These are phyloP conservation scores for Aegilops speltoides DNA, from an alignment of 176 grass and related monocot genomes.

Conservation along the genomic window DNA sequence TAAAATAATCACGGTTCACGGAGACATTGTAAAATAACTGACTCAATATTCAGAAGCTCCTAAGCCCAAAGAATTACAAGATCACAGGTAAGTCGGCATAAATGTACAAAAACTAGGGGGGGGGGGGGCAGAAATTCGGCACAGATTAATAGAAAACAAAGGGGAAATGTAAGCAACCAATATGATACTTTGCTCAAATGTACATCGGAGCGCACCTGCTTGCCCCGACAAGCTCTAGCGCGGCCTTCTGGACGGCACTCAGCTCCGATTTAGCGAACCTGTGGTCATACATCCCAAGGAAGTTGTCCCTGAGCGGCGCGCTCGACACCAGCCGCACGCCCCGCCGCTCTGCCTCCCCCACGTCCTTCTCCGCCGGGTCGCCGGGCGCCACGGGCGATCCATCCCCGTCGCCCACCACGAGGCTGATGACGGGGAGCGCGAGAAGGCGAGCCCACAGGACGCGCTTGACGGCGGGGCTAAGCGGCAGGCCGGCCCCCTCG, in stretches of 20 bases:
- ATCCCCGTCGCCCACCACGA: slow-evolving; percentile 42
- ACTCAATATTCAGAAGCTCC: slow-evolving; percentile 10
- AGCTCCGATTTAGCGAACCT: slow-evolving; percentile 62
- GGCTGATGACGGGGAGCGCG: slow-evolving; percentile 50
- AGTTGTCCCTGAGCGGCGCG: slow-evolving; percentile 67
- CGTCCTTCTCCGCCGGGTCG: slow-evolving; percentile 48
- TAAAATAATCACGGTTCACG: not conserved
- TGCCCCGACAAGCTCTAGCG: slow-evolving; percentile 65
- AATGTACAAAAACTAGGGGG: not conserved
- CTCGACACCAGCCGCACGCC: slow-evolving; percentile 53
- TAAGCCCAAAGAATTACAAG: not conserved
- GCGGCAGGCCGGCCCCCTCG: slow-evolving; percentile 46
- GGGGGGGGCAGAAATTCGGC: not conserved
- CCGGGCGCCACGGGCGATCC: slow-evolving; percentile 41
- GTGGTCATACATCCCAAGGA: slow-evolving; percentile 83
- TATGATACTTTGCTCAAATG: slow-evolving; percentile 2
- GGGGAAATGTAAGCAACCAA: not conserved
- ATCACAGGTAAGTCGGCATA: not conserved
- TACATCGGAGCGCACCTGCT: slow-evolving; percentile 57
- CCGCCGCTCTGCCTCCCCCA: slow-evolving; percentile 60
- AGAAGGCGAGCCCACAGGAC: slow-evolving; percentile 70
- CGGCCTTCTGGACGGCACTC: slow-evolving; percentile 49
- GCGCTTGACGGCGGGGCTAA: slow-evolving; percentile 42
- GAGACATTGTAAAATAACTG: not conserved
- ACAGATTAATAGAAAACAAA: not conserved